phyloP scores from a whole-genome alignment of 306 rosid species.

The Quercus robur region DNA sequence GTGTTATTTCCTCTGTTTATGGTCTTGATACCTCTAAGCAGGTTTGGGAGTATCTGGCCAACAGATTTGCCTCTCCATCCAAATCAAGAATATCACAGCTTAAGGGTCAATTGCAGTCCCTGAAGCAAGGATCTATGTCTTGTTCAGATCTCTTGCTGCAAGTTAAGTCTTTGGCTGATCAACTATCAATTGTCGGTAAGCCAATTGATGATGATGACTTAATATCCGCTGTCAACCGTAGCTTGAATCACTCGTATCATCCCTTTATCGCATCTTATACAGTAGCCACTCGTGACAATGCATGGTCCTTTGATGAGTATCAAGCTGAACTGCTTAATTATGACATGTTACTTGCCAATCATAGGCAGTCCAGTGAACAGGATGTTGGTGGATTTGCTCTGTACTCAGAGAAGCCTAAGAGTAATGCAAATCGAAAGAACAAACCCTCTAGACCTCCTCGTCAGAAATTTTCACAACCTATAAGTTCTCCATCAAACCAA shows the following conservation, averaged over 20 bases:
- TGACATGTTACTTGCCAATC: background rate
- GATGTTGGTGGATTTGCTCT: background rate
- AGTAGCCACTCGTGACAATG: background rate
- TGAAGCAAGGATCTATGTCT: background rate
- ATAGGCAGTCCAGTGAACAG: background rate
- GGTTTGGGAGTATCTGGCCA: background rate
- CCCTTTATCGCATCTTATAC: background rate
- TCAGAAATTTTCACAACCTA: no score
- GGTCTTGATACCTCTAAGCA: background rate
- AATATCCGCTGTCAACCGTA: no score
- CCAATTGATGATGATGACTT: no score
- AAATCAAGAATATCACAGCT: background rate
- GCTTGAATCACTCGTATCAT: background rate
- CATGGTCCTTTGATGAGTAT: background rate
- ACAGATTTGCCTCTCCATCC: background rate
- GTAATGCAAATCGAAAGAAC: background rate
- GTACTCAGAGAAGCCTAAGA: background rate
- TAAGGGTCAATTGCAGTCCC: background rate
- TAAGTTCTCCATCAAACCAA: background rate
- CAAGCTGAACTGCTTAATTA: background rate
- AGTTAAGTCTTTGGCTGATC: background rate
- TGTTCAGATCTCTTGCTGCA: background rate
- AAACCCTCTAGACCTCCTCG: no score
- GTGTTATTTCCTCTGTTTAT: background rate
- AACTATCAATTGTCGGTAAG: background rate